phyloP scores from a whole-genome alignment of 768 basidiomycete genomes.

The Paxillus rubicundulus region DNA sequence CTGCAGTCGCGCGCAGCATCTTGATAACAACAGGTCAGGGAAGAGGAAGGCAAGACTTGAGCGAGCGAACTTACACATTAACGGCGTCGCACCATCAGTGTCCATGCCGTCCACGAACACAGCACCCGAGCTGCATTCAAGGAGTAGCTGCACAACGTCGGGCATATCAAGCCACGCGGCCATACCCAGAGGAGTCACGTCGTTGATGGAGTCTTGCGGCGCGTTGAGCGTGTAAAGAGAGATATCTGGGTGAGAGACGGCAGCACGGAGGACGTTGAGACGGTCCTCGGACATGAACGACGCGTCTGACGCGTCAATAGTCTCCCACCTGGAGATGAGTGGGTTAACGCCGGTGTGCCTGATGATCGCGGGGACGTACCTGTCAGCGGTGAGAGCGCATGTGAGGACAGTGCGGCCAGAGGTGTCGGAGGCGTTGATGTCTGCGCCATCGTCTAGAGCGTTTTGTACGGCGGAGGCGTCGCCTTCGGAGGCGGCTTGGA shows the following conservation, averaged over 20 bases:
- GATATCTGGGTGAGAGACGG: constrained; percentile 54
- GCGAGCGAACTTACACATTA: constrained; percentile 67
- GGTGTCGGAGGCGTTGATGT: constrained; percentile 64
- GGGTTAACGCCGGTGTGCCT: constrained; percentile 2
- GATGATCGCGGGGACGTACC: constrained; percentile 41
- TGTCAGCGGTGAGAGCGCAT: constrained; percentile 69
- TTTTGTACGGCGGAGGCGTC: constrained; percentile 51
- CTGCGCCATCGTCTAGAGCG: constrained; percentile 58
- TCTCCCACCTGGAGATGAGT: constrained; percentile 53
- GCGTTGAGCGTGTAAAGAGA: constrained; percentile 72
- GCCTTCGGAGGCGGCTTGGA: constrained; percentile 56
- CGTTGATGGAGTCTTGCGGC: constrained; percentile 65
- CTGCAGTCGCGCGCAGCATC: constrained; percentile 77
- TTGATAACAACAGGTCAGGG: constrained; percentile 27
- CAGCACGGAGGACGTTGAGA: constrained; percentile 52
- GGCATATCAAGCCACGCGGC: constrained; percentile 75
- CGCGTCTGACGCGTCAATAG: constrained; percentile 68
- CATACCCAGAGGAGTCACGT: constrained; percentile 75
- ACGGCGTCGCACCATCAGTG: constrained; percentile 69
- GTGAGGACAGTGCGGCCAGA: constrained; percentile 63
- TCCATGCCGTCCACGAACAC: constrained; percentile 76
- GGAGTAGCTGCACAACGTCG: constrained; percentile 56
- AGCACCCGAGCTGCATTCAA: constrained; percentile 57
- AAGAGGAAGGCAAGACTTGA: constrained; percentile 1
- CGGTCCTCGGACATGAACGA: constrained; percentile 59